phyloP scores from a whole-genome alignment of 2,329 filamentous ascomycete species.

The Fusarium zealandicum region DNA sequence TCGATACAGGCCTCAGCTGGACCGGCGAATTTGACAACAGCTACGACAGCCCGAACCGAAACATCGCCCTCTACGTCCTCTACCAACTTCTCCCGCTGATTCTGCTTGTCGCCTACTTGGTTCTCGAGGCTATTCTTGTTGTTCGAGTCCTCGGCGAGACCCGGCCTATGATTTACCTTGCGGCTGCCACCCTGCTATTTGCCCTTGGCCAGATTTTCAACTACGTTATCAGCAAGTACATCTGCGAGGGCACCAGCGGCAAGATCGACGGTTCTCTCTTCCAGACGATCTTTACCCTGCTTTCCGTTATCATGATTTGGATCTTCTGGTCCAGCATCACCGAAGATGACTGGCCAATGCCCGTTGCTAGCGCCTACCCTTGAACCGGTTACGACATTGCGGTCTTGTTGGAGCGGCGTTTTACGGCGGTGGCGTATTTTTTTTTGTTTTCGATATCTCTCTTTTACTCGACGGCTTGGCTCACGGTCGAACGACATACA shows the following conservation, averaged over 20 bases:
- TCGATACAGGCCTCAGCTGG: constrained; percentile 90
- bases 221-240: constrained; percentile 89
- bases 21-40: constrained; percentile 78
- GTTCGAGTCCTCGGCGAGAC: constrained; percentile 85
- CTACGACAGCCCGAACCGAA: constrained; percentile 70
- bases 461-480: constrained; percentile 39
- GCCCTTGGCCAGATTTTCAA: constrained; percentile 95
- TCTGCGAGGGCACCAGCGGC: constrained; percentile 82
- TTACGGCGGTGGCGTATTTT: constrained; percentile 32
- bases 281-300: constrained; percentile 88
- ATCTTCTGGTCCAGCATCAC: constrained; percentile 99
- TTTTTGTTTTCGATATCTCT: constrained; percentile 41
- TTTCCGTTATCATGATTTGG: constrained; percentile 86
- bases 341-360: constrained; percentile 93
- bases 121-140: constrained; percentile 84
- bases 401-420: constrained; percentile 38
- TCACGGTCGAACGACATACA: constrained; percentile 41
- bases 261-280: constrained; percentile 95
- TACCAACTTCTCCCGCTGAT: constrained; percentile 90
- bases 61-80: constrained; percentile 89
- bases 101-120: constrained; percentile 87
- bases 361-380: constrained; percentile 53
- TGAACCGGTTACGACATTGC: constrained; percentile 22
- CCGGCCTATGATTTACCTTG: constrained; percentile 90
- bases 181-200: constrained; percentile 78